Evolutionary conservation across 345 rosid species (phyloP), one percentile per base, ranked within the genome.

Genomic region (Lumnitzera racemosa): DNA sequence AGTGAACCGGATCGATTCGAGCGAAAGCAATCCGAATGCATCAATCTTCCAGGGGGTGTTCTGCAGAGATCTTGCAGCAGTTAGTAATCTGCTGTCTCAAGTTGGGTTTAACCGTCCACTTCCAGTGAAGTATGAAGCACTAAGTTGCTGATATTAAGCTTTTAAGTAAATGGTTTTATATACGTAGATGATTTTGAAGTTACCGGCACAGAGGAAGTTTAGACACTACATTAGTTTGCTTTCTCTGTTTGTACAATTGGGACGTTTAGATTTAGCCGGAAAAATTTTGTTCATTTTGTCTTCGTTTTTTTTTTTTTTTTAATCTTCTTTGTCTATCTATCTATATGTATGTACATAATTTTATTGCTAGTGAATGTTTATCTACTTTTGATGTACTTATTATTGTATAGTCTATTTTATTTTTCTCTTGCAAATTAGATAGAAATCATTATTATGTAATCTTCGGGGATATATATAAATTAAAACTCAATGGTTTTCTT

Each of bases 51-150:
- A 86, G 56, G 97, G 97, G n/a, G 81, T 90, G 15, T 94, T 94
- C 74, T 94, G 97, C 80, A 72, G 99, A 36, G 99, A 94, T 66
- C 81, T 89, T 15, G 86, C 96, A 0, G 85, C 66, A 0, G 96
- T 92, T 27, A 95, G 96, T 54, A 87, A 63, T 78, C 66, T 92
- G 74, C 70, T 92, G 53, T 66, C 96, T 1, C 87, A 85, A 61
- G 86, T 74, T 56, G 95, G 92, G 67, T 84, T 90, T 51, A 88
- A 83, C 58, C 94, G 81, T 57, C 87, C 90, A 31, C 69, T 94
- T 60, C 83, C 90, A 58, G 74, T 94, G 61, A 94, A 89, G 61
- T 94, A 82, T 16, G 95, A 90, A 65, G 97, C 96, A 9, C 72
- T 90, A 55, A 94, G 90, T 70, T 94, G 91, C 81, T 94, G 62